Evolutionary conservation across 176 grass and related monocot species (phyloP).

Genomic region (Alopecurus myosuroides): DNA sequence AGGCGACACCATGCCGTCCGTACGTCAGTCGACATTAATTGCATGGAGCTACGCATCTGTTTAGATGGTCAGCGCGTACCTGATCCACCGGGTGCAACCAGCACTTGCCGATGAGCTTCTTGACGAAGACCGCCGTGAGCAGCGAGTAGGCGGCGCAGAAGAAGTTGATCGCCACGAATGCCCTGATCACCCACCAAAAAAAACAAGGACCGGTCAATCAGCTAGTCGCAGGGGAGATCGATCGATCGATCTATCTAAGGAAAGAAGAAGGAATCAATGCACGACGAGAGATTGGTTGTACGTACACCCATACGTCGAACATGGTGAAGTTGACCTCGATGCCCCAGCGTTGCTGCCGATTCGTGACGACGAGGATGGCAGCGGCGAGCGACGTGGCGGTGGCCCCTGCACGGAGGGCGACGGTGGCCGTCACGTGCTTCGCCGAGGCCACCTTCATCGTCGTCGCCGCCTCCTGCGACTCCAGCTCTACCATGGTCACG

Average conservation of each 20-base stretch:
- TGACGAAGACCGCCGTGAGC: not conserved
- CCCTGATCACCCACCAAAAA: not conserved
- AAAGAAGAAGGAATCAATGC: not conserved
- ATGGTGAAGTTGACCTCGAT: conserved; percentile 33
- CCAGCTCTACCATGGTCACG: not conserved
- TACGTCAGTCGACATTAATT: not conserved
- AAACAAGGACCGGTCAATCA: not conserved
- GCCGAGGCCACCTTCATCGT: not conserved
- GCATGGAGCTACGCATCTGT: not conserved
- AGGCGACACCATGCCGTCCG: not conserved
- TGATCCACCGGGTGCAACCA: conserved; percentile 40
- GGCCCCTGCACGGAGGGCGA: conserved; percentile 8
- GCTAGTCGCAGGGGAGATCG: not conserved
- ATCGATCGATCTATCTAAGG: not conserved
- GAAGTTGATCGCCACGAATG: conserved; percentile 36
- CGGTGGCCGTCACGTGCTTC: not conserved
- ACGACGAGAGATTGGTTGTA: not conserved
- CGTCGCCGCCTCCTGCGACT: conserved; percentile 14
- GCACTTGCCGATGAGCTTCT: not conserved
- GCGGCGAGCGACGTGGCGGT: conserved; percentile 19
- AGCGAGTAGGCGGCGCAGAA: conserved; percentile 24
- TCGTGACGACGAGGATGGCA: conserved; percentile 27
- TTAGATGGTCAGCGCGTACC: conserved; percentile 5
- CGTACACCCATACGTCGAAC: conserved; percentile 42
- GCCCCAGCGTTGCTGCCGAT: conserved; percentile 34